phyloP scores from a whole-genome alignment of 768 basidiomycete genomes.

The Phlebiopsis gigantea region DNA sequence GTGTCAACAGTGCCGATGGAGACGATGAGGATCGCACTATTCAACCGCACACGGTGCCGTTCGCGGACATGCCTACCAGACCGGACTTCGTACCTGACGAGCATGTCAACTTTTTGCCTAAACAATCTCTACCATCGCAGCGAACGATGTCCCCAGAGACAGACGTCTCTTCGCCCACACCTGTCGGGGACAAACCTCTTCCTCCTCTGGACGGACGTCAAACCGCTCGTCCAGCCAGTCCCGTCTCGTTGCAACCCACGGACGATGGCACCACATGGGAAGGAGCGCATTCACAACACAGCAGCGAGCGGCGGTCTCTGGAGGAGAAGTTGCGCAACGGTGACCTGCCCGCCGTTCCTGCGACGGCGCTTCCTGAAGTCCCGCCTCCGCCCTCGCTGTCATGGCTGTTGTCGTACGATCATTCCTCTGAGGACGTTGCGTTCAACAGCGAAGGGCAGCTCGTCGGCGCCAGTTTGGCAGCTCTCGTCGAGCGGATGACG shows the following conservation, averaged over 20 bases:
- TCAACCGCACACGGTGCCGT: conserved; percentile 37
- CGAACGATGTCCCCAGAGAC: not conserved
- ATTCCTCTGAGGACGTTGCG: conserved; percentile 76
- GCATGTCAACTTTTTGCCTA: not conserved
- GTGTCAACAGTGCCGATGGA: conserved; percentile 28
- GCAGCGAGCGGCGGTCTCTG: conserved; percentile 21
- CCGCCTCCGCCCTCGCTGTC: conserved; percentile 35
- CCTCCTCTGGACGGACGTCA: conserved; percentile 23
- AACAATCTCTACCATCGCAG: too few relatives aligned
- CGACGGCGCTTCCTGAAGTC: conserved; percentile 26
- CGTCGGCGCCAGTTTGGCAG: conserved; percentile 84
- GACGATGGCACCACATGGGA: conserved; percentile 60
- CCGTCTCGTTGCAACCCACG: conserved; percentile 33
- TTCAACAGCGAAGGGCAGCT: conserved; percentile 89
- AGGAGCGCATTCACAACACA: conserved; percentile 34
- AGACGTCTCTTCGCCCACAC: not conserved
- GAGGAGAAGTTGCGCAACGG: conserved; percentile 55
- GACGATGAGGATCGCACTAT: conserved; percentile 65
- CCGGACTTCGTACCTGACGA: not conserved
- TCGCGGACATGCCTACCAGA: conserved; percentile 14
- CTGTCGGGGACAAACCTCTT: conserved; percentile 29
- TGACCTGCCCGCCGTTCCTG: conserved; percentile 44
- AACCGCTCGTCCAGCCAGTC: conserved; percentile 13
- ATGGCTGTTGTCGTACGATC: conserved; percentile 70
- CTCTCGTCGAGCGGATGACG: conserved; percentile 95